Percentiles rank a stretch among this genome's conserved stretches.
Conservation (phyloP, 2,329 filamentous ascomycete genomes). For the Cercospora brassicicola region DNA sequence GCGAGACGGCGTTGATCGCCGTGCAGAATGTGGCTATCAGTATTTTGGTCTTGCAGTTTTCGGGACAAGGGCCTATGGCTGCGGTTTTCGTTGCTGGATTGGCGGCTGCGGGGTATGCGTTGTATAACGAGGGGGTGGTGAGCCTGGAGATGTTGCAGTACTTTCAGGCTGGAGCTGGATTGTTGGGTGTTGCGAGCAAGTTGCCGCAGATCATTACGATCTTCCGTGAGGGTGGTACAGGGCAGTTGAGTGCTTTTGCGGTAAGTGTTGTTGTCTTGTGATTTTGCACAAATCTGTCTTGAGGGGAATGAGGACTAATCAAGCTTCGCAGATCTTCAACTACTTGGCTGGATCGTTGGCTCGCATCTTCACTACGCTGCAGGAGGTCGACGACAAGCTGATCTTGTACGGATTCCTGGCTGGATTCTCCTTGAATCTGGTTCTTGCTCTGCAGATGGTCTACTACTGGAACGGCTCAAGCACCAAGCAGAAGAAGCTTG, state of each 20-base stretch:
- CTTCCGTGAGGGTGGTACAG: conserved; percentile 80
- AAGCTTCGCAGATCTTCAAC: conserved; percentile 73
- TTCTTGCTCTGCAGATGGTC: conserved; percentile 86
- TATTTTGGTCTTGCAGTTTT: conserved; percentile 81
- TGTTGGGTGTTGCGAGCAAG: conserved; percentile 84
- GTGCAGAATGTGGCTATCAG: conserved; percentile 90
- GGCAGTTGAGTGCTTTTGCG: conserved; percentile 93
- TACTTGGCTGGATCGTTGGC: conserved; percentile 90
- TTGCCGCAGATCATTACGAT: conserved; percentile 89
- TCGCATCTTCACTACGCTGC: conserved; percentile 94
- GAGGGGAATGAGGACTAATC: too few relatives aligned
- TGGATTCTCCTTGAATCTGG: conserved; percentile 82
- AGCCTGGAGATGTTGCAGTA: conserved; percentile 67
- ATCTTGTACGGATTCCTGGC: conserved; percentile 94
- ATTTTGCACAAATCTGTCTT: too few relatives aligned
- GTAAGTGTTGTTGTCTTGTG: conserved; percentile 57
- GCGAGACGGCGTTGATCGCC: conserved; percentile 89
- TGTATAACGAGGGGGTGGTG: conserved; percentile 68
- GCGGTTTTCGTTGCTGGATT: conserved; percentile 77
- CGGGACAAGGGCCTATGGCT: conserved; percentile 65
- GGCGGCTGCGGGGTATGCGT: conserved; percentile 64
- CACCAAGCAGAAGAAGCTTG: conserved; percentile 44
- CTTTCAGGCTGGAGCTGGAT: conserved; percentile 80
- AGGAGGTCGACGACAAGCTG: conserved; percentile 94
- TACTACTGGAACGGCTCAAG: conserved; percentile 84